phyloP scores from a whole-genome alignment of 495 filamentous ascomycete genomes.

The Lentithecium fluviatile region DNA sequence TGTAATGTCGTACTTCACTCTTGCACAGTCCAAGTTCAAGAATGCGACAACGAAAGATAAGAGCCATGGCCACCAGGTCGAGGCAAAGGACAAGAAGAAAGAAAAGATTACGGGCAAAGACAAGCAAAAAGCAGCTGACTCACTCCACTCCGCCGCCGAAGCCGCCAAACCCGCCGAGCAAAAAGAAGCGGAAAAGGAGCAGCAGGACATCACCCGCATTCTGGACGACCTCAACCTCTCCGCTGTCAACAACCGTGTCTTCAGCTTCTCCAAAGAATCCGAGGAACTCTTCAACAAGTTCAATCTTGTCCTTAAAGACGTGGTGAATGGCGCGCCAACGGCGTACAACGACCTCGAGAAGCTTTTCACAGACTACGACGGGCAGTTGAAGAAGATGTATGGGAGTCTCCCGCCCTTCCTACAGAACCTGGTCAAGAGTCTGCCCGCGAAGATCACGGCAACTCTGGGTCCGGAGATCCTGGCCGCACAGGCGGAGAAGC shows the following conservation, averaged over 20 bases:
- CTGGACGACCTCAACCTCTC: constrained; percentile 79
- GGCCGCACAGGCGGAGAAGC: constrained; percentile 69
- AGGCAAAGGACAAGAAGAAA: constrained; percentile 32
- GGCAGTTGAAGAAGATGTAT: constrained; percentile 71
- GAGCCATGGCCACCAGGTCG: constrained; percentile 1
- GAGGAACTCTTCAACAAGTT: constrained; percentile 78
- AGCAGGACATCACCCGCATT: constrained; percentile 70
- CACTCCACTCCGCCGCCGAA: constrained; percentile 52
- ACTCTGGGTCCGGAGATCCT: constrained; percentile 75
- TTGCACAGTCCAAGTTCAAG: constrained; percentile 26
- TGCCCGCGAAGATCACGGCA: constrained; percentile 77
- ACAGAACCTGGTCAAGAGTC: constrained; percentile 81
- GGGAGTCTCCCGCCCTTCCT: constrained; percentile 73
- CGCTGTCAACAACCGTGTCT: constrained; percentile 73
- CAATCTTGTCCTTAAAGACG: constrained; percentile 82
- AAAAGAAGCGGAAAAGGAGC: constrained; percentile 54
- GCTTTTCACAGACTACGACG: constrained; percentile 77
- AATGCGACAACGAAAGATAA: constrained; percentile 5
- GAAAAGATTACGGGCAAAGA: constrained; percentile 21
- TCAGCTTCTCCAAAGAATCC: constrained; percentile 78
- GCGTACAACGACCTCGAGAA: constrained; percentile 84
- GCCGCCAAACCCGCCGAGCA: constrained; percentile 48
- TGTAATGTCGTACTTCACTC: constrained; percentile 30
- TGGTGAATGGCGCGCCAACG: constrained; percentile 88
- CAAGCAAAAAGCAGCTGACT: constrained; percentile 42